Percentiles rank a stretch among this genome's conserved stretches.
These are phyloP conservation scores for Heterobasidion parviporum DNA, from an alignment of 1,284 basidiomycete genomes.

Conservation along the genomic window DNA sequence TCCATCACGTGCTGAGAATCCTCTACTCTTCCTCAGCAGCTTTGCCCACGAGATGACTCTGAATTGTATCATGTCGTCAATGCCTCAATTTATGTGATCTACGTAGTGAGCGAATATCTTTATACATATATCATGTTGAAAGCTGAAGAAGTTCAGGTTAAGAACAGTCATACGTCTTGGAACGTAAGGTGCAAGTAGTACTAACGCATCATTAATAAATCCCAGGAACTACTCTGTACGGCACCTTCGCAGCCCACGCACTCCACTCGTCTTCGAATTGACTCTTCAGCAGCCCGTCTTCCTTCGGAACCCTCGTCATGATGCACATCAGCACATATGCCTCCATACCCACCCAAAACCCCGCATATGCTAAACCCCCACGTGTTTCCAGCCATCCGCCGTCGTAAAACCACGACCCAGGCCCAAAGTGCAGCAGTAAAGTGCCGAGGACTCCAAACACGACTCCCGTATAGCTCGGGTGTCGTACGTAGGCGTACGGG, in stretches of 20 bases:
- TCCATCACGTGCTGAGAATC: too few relatives aligned
- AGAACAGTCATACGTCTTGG: too few relatives aligned
- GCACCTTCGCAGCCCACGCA: conserved; percentile 38
- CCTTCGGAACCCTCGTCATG: conserved; percentile 38
- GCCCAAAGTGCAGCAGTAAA: conserved; percentile 41
- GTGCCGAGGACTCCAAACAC: conserved; percentile 36
- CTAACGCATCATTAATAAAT: conserved; percentile 13
- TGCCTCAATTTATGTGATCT: too few relatives aligned
- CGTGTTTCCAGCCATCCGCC: conserved; percentile 30
- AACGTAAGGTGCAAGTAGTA: too few relatives aligned
- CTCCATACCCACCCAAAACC: conserved; percentile 42
- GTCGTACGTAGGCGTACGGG: conserved; percentile 43
- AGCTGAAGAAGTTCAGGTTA: too few relatives aligned
- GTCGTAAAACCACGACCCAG: conserved; percentile 46
- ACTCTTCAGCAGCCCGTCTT: conserved; percentile 44
- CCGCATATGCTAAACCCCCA: conserved; percentile 19
- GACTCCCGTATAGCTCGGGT: conserved; percentile 22
- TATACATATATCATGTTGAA: too few relatives aligned
- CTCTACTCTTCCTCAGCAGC: too few relatives aligned
- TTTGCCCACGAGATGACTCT: too few relatives aligned
- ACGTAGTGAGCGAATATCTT: too few relatives aligned
- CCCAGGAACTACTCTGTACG: conserved; percentile 49
- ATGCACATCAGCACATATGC: conserved; percentile 42
- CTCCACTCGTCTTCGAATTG: conserved; percentile 45
- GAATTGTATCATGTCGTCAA: too few relatives aligned